Evolutionary conservation across 169 alveolate species (phyloP), one percentile per base, ranked within the genome.

Genomic region (Cryptosporidium baileyi): DNA sequence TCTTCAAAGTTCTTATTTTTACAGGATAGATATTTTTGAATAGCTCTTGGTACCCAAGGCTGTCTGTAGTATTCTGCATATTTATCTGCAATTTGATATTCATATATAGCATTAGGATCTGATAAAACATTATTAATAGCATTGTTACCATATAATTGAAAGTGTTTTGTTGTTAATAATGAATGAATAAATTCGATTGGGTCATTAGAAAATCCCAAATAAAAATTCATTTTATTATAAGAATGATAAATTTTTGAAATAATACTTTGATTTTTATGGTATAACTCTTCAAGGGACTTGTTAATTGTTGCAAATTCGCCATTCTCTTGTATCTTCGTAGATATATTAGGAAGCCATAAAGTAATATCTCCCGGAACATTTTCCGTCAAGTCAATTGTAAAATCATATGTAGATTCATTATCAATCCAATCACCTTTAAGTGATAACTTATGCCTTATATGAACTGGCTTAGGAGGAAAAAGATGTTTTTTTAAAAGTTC

Each of bases 1-100:
- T 74, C 85, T 24, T 74, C 85, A 54, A 74, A 74, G 44, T 40
- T 74, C 34, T 24, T 74, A 17, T 74, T 57, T n/a, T 34, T 74
- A n/a, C 49, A 51, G 7, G 67, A 74, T 7, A 74, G 36, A 28
- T 74, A 74, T 34, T 74, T 74, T 74, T 74, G 67, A 52, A 74
- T 57, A 15, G 85, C 85, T 43, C 40, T 74, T 51, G 85, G 85
- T 19, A 74, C 85, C 85, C 85, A 74, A 9, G 85, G 85, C 28
- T 74, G 85, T 22, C 85, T 74, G 17, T 74, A 74, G 41, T 74
- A 74, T 19, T 74, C 85, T 9, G 74, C 67, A 74, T 74, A 74
- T 34, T 74, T 74, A 1, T 74, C 85, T 40, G 85, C 85, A 38
- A 74, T 54, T 38, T 74, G 85, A 22, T 74, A 74, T 32, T 74